These are phyloP conservation scores for Simmondsia chinensis DNA, from an alignment of 148 eudicot species.

Conservation along the genomic window DNA sequence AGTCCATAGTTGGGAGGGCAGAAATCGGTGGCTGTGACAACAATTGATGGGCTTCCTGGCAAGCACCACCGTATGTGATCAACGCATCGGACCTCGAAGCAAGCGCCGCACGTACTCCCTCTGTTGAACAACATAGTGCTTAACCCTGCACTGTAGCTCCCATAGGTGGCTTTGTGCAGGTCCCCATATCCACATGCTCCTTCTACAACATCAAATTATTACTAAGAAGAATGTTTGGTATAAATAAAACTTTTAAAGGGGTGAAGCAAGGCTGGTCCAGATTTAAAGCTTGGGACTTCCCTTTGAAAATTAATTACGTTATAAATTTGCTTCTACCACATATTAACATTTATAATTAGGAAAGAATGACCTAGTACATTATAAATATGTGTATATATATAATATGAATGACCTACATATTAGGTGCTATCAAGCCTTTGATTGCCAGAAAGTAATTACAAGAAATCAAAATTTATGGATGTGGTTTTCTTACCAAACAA, in stretches of 20 bases:
- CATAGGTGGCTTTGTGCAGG: slow-evolving; percentile 42
- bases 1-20: slow-evolving; percentile 67
- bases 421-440: no score
- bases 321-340: no score
- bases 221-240: not conserved
- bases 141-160: slow-evolving; percentile 42
- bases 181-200: slow-evolving; percentile 76
- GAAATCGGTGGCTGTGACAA: slow-evolving; percentile 64
- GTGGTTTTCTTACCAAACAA: no score
- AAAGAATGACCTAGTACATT: no score
- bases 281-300: no score
- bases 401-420: no score
- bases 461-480: no score
- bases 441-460: no score
- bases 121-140: slow-evolving; percentile 46
- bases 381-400: no score
- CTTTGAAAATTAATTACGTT: no score
- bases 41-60: slow-evolving; percentile 46
- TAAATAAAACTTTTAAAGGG: not conserved
- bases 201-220: slow-evolving; percentile 14
- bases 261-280: not conserved
- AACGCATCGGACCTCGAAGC: slow-evolving; percentile 56
- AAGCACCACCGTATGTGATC: slow-evolving; percentile 52
- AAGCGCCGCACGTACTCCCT: slow-evolving; percentile 66
- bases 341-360: no score